phyloP scores from a whole-genome alignment of 2,329 filamentous ascomycete species.

The Diaporthe amygdali region DNA sequence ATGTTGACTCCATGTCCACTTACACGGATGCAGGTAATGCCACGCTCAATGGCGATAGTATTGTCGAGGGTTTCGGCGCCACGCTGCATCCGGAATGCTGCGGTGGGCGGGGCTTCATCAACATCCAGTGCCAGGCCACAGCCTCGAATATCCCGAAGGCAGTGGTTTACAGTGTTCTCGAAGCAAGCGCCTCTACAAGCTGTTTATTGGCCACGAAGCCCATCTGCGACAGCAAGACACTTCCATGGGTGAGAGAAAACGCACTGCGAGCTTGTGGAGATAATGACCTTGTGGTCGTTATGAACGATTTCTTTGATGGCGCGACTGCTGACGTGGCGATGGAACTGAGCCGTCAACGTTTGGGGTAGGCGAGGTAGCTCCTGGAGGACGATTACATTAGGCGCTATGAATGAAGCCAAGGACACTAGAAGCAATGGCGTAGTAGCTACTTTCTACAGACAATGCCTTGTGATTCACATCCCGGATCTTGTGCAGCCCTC shows the following conservation, averaged over 20 bases:
- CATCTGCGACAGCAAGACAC: constrained; percentile 50
- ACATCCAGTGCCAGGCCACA: constrained; percentile 56
- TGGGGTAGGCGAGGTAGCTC: no score
- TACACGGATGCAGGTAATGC: constrained; percentile 48
- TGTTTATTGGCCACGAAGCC: constrained; percentile 55
- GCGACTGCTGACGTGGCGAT: constrained; percentile 52
- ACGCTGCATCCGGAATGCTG: constrained; percentile 37
- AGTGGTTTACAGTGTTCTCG: constrained; percentile 49
- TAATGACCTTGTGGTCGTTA: constrained; percentile 48
- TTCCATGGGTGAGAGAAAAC: constrained; percentile 51
- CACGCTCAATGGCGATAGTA: constrained; percentile 43
- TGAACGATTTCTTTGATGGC: constrained; percentile 59
- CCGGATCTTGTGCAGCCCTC: no score
- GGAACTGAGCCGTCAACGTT: constrained; percentile 42
- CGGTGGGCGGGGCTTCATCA: constrained; percentile 42
- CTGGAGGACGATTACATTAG: no score
- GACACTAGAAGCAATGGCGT: not conserved
- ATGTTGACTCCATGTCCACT: constrained; percentile 43
- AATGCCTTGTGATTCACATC: no score
- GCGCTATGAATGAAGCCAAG: not conserved
- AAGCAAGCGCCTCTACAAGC: constrained; percentile 47
- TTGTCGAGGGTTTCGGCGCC: constrained; percentile 41
- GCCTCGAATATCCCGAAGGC: constrained; percentile 54
- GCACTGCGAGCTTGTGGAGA: constrained; percentile 40
- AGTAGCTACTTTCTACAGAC: no score